These are phyloP conservation scores for Saccharomycopsis hybrid DNA, from an alignment of 1,139 yeast species.

Conservation along the genomic window DNA sequence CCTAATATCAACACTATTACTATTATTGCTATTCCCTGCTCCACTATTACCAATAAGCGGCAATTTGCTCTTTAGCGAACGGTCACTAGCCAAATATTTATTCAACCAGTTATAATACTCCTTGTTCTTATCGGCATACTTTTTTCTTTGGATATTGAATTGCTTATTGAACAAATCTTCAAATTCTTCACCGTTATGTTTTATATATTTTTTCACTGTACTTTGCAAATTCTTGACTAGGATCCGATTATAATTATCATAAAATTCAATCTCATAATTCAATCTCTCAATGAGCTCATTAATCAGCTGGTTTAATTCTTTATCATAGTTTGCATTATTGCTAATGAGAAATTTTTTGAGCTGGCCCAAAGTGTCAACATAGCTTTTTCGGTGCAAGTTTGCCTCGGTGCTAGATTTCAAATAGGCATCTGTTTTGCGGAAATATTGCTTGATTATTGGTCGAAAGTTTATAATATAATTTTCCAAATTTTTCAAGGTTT, in stretches of 20 bases:
- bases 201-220: constrained; percentile 36
- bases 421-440: constrained; percentile 30
- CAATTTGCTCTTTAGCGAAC: constrained; percentile 12
- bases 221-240: constrained; percentile 24
- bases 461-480: constrained; percentile 43
- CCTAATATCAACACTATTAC: not conserved
- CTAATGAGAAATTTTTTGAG: constrained; percentile 17
- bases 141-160: constrained; percentile 2
- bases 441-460: constrained; percentile 35
- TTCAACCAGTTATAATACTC: constrained; percentile 74
- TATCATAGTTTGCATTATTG: constrained; percentile 6
- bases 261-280: constrained; percentile 5
- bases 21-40: not conserved
- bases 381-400: constrained; percentile 22
- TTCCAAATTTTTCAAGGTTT: constrained; percentile 49
- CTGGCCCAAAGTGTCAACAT: constrained; percentile 11
- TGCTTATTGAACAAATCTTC: constrained; percentile 36
- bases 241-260: constrained; percentile 9
- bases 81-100: constrained; percentile 46
- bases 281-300: constrained; percentile 11
- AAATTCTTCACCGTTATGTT: constrained; percentile 43
- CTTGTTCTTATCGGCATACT: constrained; percentile 35
- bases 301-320: constrained; percentile 1
- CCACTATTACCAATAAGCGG: not conserved
- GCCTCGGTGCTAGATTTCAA: constrained; percentile 25